phyloP scores from a whole-genome alignment of 345 rosid species.

The Camelina hispida region DNA sequence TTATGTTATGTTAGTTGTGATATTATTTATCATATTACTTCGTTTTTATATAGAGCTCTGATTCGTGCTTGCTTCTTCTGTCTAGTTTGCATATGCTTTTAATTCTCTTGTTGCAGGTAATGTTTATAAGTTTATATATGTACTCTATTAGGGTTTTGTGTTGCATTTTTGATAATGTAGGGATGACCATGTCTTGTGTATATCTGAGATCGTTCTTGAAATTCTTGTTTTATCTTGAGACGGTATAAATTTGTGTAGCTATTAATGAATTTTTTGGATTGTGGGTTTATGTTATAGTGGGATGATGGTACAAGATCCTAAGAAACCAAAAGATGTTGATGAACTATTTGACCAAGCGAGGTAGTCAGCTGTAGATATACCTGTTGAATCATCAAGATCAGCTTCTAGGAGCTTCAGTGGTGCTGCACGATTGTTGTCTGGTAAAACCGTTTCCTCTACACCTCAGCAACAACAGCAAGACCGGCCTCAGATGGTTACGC shows the following conservation, averaged over 20 bases:
- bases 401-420: constrained; percentile 78
- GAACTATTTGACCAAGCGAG: constrained; percentile 73
- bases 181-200: constrained; percentile 4
- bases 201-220: not conserved
- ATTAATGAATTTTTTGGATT: not conserved
- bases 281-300: constrained; percentile 59
- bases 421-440: constrained; percentile 70
- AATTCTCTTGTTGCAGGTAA: no score
- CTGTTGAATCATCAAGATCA: constrained; percentile 63
- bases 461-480: constrained; percentile 56
- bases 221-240: not conserved
- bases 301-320: constrained; percentile 90
- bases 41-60: no score
- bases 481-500: constrained; percentile 57
- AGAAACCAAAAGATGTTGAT: constrained; percentile 63
- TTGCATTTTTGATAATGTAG: no score
- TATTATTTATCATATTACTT: no score
- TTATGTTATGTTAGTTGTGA: no score
- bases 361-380: constrained; percentile 67
- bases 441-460: constrained; percentile 65
- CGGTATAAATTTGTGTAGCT: constrained; percentile 19
- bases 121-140: no score
- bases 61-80: no score
- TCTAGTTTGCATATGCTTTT: no score
- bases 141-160: no score